Percentiles rank a stretch among this genome's conserved stretches.
Conservation (phyloP, 257 asterid genomes). For the Ilex aquifolium region DNA sequence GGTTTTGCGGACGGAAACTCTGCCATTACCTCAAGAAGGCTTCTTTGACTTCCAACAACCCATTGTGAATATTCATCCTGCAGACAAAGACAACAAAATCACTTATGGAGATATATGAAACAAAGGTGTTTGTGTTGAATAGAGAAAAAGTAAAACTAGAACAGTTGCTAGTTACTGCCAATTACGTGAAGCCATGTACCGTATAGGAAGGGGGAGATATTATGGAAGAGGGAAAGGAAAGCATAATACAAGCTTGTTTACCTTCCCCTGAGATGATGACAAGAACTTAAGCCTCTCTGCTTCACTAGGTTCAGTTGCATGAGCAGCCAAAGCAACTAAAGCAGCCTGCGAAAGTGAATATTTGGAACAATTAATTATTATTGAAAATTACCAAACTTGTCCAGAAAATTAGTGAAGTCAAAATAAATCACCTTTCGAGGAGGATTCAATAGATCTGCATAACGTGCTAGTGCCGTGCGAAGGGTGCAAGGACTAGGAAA, state of each 20-base stretch:
- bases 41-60: slow-evolving; percentile 66
- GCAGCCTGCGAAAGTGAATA: slow-evolving; percentile 42
- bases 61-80: slow-evolving; percentile 69
- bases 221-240: not conserved
- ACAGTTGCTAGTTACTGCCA: not conserved
- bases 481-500: slow-evolving; percentile 77
- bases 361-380: not conserved
- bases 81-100: not conserved
- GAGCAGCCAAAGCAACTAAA: slow-evolving; percentile 64
- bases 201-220: not conserved
- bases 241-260: slow-evolving; percentile 10
- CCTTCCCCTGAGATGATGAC: slow-evolving; percentile 81
- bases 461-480: slow-evolving; percentile 53
- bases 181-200: not conserved
- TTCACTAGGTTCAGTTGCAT: slow-evolving; percentile 61
- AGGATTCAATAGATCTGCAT: slow-evolving; percentile 68
- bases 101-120: not conserved
- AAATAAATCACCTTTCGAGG: slow-evolving; percentile 49
- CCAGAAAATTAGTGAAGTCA: not conserved
- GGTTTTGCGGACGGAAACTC: slow-evolving; percentile 81
- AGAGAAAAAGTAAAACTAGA: not conserved
- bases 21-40: slow-evolving; percentile 74
- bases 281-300: slow-evolving; percentile 59
- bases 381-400: too few relatives aligned
- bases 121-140: not conserved